phyloP scores from a whole-genome alignment of 495 filamentous ascomycete genomes.

The Neurospora pannonica region DNA sequence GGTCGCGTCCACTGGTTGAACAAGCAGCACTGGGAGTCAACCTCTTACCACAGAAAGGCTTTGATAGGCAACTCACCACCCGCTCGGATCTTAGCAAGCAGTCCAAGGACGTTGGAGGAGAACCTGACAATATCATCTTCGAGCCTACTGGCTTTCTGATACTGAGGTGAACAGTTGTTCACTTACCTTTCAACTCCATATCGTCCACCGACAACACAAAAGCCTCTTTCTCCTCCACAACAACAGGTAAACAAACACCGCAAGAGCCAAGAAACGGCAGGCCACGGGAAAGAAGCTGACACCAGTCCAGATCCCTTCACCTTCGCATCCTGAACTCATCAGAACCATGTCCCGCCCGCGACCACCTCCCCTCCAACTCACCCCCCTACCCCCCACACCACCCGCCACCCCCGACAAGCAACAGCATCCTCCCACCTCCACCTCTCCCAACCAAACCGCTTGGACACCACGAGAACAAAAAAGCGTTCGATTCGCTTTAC shows the following conservation, averaged over 20 bases:
- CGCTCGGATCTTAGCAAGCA: too few species aligned
- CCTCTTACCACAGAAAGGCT: background rate
- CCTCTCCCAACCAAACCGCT: background rate
- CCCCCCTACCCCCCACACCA: background rate
- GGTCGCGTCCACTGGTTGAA: background rate
- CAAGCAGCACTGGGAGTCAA: background rate
- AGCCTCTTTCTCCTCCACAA: background rate
- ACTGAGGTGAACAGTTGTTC: background rate
- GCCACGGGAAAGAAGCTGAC: background rate
- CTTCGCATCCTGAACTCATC: background rate
- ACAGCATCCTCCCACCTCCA: background rate
- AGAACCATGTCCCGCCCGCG: background rate
- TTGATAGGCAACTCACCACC: background rate
- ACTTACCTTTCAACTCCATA: background rate
- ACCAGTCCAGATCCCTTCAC: background rate
- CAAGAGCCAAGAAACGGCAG: background rate
- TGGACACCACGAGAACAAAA: background rate
- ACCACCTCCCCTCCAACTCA: background rate
- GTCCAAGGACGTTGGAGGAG: background rate
- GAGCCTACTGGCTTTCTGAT: background rate
- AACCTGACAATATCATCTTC: background rate
- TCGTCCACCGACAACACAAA: background rate
- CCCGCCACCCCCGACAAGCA: background rate
- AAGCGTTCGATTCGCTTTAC: background rate
- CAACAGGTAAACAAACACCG: background rate